Evolutionary conservation across 176 grass and related monocot species (phyloP), one percentile per base, ranked within the genome.

Genomic region (Carex scoparia): DNA sequence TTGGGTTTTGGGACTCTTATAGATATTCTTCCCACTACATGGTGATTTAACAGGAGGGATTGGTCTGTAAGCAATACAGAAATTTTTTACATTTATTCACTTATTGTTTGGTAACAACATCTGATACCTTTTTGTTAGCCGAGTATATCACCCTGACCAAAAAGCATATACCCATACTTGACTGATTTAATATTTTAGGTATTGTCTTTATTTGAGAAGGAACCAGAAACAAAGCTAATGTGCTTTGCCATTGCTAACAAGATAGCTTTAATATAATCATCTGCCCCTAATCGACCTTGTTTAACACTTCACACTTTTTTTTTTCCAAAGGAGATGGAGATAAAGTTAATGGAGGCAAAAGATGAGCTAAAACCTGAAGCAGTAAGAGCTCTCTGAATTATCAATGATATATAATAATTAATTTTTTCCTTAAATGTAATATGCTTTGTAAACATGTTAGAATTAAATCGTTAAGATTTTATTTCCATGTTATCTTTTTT

Each of bases 301-400:
- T 55, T 79, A 60, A 79, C 13, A 79, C 83, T 79, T 86, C 46
- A 79, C 13, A 79, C 83, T 79, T 86, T 42, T 87, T 64, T 82
- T 10, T 31, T 79, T 77, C 33, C 18, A 33, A 81, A 97, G 94
- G 94, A 97, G 86, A 88, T 97, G 94, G 94, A 97, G 85, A 89
- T 94, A 64, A 90, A 94, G 77, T 86, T 98, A 84, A 86, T 98
- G 88, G 95, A 98, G 88, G 88, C 85, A 69, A 91, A 87, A 79
- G 89, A 94, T 49, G 93, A 98, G 81, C 85, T 95, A 58, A 89
- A 95, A 90, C 86, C 93, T 85, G 93, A 98, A 87, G 85, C 92
- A 84, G 95, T 98, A 87, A 40, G 67, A 23, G 16, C 10, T 79
- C 27, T 89, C 70, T 78, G 48, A 78, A 78, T 44, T 78, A 56